Evolutionary conservation across 129 eudicot species (phyloP), one percentile per base, ranked within the genome.

Genomic region (Solidago caesia): DNA sequence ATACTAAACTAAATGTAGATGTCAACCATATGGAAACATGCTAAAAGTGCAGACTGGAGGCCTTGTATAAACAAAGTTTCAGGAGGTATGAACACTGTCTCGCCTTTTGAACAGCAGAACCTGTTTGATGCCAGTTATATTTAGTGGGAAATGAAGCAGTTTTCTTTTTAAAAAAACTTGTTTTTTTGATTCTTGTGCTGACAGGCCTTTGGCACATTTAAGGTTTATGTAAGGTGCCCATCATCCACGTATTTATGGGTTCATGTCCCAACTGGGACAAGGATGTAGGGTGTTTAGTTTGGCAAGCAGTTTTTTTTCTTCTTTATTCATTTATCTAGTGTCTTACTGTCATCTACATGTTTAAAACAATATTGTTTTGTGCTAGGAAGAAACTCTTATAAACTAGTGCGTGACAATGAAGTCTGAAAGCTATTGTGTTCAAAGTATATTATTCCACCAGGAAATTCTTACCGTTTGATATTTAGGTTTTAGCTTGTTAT

Each of bases 21-120:
- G 84, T 85, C 90, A 70, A 90, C 97, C 7, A 88, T 93, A 80
- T 93, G 98, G 98, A 85, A 88, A 72, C 86, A 93, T 83, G 87
- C 92, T 75, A 90, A 87, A 85, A 81, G 89, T 61, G 93, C 96
- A 42, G 91, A 77, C 62, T 93, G 98, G 98, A 90, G 70, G 80
- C 98, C 98, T 43, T 93, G 98, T 82, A 80, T 84, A 79, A 83
- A 82, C 85, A 93, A 67, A 76, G 85, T 88, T 76, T 79, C 91
- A 53, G 87, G 80, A 93, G 96, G 97, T 93, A 88, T 79, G 71
- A 77, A 77, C 44, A 49, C 55, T 43, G 11, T 52, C 60, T 46
- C 10, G 6, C 62, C 45, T 61, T 47, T 39, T 43, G 7, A 77
- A 44, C 67, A 53, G 13, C 68, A 67, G 27, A 68, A 1, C 70